A percentile compares a stretch with the other conserved stretches of the same genome.
These are phyloP conservation scores for Amborella trichopoda DNA, from an alignment of 164 flowering plant species.

Conservation along the genomic window DNA sequence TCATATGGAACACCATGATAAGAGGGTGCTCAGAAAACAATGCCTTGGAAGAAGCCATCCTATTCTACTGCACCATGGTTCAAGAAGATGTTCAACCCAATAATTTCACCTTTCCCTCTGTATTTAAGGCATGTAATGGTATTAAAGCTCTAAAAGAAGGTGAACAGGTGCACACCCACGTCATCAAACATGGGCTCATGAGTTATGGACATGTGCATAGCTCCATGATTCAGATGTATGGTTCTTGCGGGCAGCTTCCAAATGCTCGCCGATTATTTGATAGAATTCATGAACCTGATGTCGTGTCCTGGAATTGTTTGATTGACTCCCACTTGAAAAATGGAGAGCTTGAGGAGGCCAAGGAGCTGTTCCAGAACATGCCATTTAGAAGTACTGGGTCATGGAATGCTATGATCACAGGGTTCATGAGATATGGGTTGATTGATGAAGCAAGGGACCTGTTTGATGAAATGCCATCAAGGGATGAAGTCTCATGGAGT, in stretches of 20 bases:
- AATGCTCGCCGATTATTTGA: constrained; percentile 28
- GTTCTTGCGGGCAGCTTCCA: constrained; percentile 16
- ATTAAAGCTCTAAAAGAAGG: constrained; percentile 22
- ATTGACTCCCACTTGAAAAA: constrained; percentile 40
- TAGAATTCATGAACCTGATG: constrained; percentile 20
- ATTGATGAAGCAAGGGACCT: constrained; percentile 23
- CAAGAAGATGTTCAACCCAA: constrained; percentile 24
- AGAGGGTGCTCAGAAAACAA: constrained; percentile 30
- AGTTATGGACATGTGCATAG: constrained; percentile 30
- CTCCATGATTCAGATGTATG: constrained; percentile 41
- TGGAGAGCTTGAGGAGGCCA: constrained; percentile 29
- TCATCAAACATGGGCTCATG: constrained; percentile 26
- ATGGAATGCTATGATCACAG: constrained; percentile 43
- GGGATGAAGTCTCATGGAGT: constrained; percentile 53
- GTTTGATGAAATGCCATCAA: constrained; percentile 29
- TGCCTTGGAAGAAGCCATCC: constrained; percentile 19
- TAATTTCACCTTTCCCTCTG: constrained; percentile 30
- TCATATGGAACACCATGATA: constrained; percentile 36
- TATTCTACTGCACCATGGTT: constrained; percentile 24
- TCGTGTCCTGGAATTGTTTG: constrained; percentile 40
- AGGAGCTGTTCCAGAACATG: constrained; percentile 24
- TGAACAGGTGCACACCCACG: constrained; percentile 32
- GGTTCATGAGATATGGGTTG: constrained; percentile 26
- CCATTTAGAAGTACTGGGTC: constrained; percentile 19
- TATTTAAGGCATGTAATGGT: constrained; percentile 32